A percentile compares a stretch with the other conserved stretches of the same genome.
Evolutionary conservation across 2,329 filamentous ascomycete species (phyloP).

Genomic region (Trichoderma sp.): DNA sequence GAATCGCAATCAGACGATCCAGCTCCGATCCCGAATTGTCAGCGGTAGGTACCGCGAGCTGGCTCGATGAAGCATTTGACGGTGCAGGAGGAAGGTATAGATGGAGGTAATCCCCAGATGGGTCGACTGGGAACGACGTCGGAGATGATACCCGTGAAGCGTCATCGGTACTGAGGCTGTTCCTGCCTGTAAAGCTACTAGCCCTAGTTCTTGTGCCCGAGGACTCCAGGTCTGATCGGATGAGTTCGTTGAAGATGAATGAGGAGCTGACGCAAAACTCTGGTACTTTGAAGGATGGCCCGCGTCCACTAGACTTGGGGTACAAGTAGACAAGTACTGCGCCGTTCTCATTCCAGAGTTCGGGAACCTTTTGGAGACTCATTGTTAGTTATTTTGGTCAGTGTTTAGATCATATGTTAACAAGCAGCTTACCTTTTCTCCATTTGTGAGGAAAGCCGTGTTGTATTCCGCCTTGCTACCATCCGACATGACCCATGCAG

Average conservation of each 20-base stretch:
- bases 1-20: conserved; percentile 60
- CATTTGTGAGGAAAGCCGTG: conserved; percentile 53
- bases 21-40: conserved; percentile 47
- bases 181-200: conserved; percentile 53
- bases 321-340: conserved; percentile 62
- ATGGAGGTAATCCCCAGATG: conserved; percentile 47
- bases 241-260: conserved; percentile 56
- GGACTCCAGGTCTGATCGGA: conserved; percentile 50
- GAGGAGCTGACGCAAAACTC: conserved; percentile 59
- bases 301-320: conserved; percentile 52
- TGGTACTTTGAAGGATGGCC: conserved; percentile 64
- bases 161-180: conserved; percentile 55
- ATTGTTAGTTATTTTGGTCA: background rate
- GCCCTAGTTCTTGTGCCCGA: conserved; percentile 42
- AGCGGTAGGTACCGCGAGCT: conserved; percentile 42
- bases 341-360: conserved; percentile 66
- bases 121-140: conserved; percentile 44
- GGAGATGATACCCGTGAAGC: conserved; percentile 48
- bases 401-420: background rate
- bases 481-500: conserved; percentile 61
- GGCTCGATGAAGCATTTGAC: conserved; percentile 39
- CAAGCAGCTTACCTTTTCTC: conserved; percentile 54
- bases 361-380: conserved; percentile 55
- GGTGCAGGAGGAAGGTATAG: conserved; percentile 58
- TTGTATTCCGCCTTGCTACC: conserved; percentile 61